phyloP scores from a whole-genome alignment of 139 green algal species.

The Dunaliella primolecta region DNA sequence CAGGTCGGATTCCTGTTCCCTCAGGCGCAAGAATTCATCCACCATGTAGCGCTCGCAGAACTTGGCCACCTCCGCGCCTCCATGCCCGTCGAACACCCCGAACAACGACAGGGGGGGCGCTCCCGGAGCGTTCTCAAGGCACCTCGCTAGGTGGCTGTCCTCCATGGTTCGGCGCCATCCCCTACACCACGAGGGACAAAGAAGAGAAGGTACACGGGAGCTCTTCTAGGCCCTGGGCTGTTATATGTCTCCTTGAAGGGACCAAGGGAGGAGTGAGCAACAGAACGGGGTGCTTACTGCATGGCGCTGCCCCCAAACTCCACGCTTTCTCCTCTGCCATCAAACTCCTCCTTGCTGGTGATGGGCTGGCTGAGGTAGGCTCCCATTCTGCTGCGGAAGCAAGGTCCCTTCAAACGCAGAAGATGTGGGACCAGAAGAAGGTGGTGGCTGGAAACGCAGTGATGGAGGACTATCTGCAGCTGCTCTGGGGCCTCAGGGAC shows the following conservation, averaged over 20 bases:
- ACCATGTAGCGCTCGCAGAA: constrained; percentile 82
- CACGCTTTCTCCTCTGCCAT: constrained; percentile 47
- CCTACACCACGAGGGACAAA: too few relatives aligned
- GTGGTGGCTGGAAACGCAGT: too few relatives aligned
- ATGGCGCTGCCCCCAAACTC: constrained; percentile 72
- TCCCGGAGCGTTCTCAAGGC: constrained; percentile 33
- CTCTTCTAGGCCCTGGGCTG: too few relatives aligned
- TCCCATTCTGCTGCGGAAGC: constrained; percentile 64
- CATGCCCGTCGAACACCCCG: constrained; percentile 88
- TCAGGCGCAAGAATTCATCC: constrained; percentile 59
- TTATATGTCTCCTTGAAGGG: too few relatives aligned
- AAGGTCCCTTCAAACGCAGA: too few relatives aligned
- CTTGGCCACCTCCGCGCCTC: constrained; percentile 80
- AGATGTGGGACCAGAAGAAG: too few relatives aligned
- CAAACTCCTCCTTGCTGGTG: constrained; percentile 66
- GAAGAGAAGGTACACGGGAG: too few relatives aligned
- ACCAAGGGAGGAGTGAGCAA: too few relatives aligned
- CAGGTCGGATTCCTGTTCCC: constrained; percentile 55
- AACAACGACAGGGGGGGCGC: constrained; percentile 58
- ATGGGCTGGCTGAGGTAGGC: constrained; percentile 71
- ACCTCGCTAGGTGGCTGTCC: constrained; percentile 75
- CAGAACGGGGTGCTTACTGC: too few relatives aligned
- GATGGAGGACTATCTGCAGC: too few relatives aligned
- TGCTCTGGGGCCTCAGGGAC: too few relatives aligned
- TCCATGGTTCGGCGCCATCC: constrained; percentile 80